Base-by-base conservation (phyloP, 352 stramenopile genomes). In the Globisporangium orthogonon region DNA sequence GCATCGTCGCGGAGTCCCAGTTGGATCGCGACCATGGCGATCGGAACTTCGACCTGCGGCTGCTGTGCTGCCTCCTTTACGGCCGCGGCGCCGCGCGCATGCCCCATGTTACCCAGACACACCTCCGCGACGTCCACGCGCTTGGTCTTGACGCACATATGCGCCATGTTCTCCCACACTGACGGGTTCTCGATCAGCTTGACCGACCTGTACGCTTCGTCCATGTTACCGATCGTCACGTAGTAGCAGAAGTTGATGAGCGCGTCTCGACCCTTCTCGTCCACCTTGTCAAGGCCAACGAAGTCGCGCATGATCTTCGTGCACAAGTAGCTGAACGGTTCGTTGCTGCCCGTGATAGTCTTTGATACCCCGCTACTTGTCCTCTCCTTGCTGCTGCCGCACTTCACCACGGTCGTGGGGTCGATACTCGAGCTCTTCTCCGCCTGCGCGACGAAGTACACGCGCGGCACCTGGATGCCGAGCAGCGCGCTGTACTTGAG, bases 61-160 rank as follows among this genome's bases (percentile, higher is more conserved):
- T 91, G 58, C 50, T 67, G 61, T 60, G 82, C 78, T 41, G 79
- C 80, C 31, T 87, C 73, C 43, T 91, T 76, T 13, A 98, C 78
- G n/a, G 94, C 94, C 13, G 82, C 82, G 3, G 91, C 85, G 6
- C 94, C 94, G 18, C 94, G 76, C 7, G 84, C 86, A 54, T 98
- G 88, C 6, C 90, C 90, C 94, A 98, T 98, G 62, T 98, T 97
- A 2, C 86, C 86, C 3, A 98, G 72, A 63, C 95, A 98, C 10
- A 98, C 82, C 66, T 98, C 83, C 2, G 92, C 90, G 4, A 98
- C 89, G 62, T 98, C 94, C 17, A 98, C 72, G 0, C 93, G 83
- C 66, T 96, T 97, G 31, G 90, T 98, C 67, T 98, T 97, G 54
- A 98, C 90, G 66, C 94, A 98, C 83, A 97, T 98, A 50, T 95